Base-by-base conservation (phyloP, 2,329 filamentous ascomycete species). In the Neofusicoccum sp. region DNA sequence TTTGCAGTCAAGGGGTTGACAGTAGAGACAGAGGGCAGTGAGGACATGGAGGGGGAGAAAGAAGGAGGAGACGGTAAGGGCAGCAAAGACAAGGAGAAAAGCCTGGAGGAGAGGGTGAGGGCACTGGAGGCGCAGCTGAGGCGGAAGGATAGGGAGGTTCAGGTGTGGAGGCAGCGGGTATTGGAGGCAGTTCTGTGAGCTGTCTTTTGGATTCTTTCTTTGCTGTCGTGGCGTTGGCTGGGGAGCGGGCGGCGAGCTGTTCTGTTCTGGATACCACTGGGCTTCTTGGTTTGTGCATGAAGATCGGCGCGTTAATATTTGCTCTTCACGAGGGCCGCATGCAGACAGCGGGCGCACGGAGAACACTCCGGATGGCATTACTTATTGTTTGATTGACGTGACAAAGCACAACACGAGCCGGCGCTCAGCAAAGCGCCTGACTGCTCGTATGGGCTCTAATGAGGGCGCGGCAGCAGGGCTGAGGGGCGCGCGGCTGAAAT, bases 1-100 rank as follows among this genome's bases (percentile, higher is more conserved):
- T 81, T 80, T 68, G 70, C 69, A 20, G 71, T 77, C 12, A 78
- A 78, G 53, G 76, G 76, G 0, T 58, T 81, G 9, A 62, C 62
- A 26, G 62, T 70, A 9, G 62, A 62, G 3, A 33, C 62, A 9
- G 60, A 62, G 26, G 61, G 60, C 3, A 33, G 41, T 11, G 64
- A 62, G 9, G 62, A 51, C 2, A 63, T 62, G 3, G 53, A 28
- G 14, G 62, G 34, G 4, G 43, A 43, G 20, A 58, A 30, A 6
- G 58, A 56, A 9, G 56, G 38, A 5, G 41, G 14, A 7, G 61
- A 31, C 20, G 14, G 36, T 14, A 28, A 9, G 28, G 5, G 14
- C 36, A 24, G 38, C 12, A 31, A 40, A n/a, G 60, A 57, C 20
- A 24, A 6, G 14, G 14, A 7, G 61, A 61, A 3, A 56, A 28